phyloP scores from a whole-genome alignment of 176 grass and related monocot genomes.

The Triticum timopheevii region DNA sequence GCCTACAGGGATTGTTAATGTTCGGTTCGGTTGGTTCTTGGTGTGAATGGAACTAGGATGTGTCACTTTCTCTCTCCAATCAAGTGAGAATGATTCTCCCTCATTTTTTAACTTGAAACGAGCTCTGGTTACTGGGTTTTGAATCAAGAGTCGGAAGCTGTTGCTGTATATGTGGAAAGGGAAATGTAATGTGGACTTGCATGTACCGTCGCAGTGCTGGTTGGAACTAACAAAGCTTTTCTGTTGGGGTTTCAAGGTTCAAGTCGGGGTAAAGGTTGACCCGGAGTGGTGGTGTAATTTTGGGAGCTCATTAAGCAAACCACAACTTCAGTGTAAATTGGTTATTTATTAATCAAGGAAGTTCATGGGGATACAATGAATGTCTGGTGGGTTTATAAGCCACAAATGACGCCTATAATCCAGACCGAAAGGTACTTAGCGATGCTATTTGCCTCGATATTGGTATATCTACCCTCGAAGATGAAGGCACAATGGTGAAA shows the following conservation, averaged over 20 bases:
- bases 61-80: slow-evolving; percentile 22
- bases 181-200: slow-evolving; percentile 7
- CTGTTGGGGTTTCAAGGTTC: not conserved
- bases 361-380: too few species aligned
- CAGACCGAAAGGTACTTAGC: too few species aligned
- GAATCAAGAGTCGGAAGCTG: slow-evolving; percentile 19
- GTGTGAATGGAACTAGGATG: slow-evolving; percentile 32
- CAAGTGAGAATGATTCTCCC: not conserved
- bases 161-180: slow-evolving; percentile 9
- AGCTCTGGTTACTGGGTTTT: slow-evolving; percentile 15
- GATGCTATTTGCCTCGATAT: too few species aligned
- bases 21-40: not conserved
- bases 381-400: too few species aligned
- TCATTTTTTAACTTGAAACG: slow-evolving; percentile 6
- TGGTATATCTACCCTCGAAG: too few species aligned
- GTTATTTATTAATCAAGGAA: too few species aligned
- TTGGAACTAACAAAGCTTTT: slow-evolving; percentile 17
- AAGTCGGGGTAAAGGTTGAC: not conserved
- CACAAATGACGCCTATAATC: too few species aligned
- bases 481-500: too few species aligned
- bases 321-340: too few species aligned
- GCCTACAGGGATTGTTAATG: slow-evolving; percentile 10
- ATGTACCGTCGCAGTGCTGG: slow-evolving; percentile 4
- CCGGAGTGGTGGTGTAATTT: not conserved
- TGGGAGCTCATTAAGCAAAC: too few species aligned